phyloP scores from a whole-genome alignment of 106 monocot genomes.

The Dioscorea alata region DNA sequence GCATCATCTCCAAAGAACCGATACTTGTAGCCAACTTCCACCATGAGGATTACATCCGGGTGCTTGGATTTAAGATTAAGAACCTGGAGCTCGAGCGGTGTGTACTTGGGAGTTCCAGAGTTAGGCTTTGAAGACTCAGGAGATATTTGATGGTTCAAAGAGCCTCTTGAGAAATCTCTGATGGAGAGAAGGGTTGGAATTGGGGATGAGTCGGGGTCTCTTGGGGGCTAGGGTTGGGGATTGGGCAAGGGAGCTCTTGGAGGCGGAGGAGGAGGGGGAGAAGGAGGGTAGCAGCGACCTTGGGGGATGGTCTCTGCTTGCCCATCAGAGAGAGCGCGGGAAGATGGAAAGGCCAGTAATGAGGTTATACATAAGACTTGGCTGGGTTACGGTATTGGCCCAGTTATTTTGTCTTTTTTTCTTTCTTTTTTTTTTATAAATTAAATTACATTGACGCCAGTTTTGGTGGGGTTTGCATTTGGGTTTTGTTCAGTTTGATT shows the following conservation, averaged over 20 bases:
- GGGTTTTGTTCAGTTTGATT: too few species aligned
- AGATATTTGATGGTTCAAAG: conserved; percentile 15
- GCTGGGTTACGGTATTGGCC: too few species aligned
- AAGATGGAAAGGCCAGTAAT: not conserved
- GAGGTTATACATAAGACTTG: too few species aligned
- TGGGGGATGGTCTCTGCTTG: conserved; percentile 41
- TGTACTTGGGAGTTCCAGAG: conserved; percentile 29
- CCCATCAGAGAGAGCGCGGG: conserved; percentile 39
- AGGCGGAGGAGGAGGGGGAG: conserved; percentile 66
- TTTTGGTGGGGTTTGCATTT: too few species aligned
- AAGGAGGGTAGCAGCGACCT: conserved; percentile 62
- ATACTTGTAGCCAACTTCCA: conserved; percentile 96
- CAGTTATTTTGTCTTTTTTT: too few species aligned
- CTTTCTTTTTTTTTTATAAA: too few species aligned
- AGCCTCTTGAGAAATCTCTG: conserved; percentile 35
- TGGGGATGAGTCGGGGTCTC: conserved; percentile 17
- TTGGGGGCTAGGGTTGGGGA: conserved; percentile 20
- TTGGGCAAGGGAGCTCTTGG: conserved; percentile 29
- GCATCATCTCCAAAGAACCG: conserved; percentile 94
- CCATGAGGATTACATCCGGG: conserved; percentile 80
- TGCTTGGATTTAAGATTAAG: conserved; percentile 65
- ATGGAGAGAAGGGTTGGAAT: conserved; percentile 36
- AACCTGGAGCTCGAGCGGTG: conserved; percentile 88
- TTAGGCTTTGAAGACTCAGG: conserved; percentile 7
- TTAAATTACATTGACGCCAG: too few species aligned